These are phyloP conservation scores for Martensiomyces pterosporus DNA, from an alignment of 192 early-diverging fungal species.

Conservation along the genomic window DNA sequence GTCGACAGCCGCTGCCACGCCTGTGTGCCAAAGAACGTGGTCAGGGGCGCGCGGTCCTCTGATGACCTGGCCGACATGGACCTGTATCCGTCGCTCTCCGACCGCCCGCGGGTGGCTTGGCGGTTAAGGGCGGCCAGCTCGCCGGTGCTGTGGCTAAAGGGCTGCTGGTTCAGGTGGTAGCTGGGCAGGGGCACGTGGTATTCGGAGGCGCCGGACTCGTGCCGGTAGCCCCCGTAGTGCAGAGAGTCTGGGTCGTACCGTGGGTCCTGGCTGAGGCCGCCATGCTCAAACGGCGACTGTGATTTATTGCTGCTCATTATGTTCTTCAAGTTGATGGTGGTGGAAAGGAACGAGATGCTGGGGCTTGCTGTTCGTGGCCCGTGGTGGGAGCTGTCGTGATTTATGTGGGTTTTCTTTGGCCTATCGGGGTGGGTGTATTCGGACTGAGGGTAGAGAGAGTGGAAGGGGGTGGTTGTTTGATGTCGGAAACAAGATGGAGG, in stretches of 20 bases:
- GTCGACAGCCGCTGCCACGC: constrained; percentile 46
- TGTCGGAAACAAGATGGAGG: no score
- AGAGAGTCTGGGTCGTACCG: not conserved
- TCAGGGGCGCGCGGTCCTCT: constrained; percentile 35
- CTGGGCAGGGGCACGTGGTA: constrained; percentile 27
- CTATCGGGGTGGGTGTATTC: no score
- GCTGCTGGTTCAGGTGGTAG: constrained; percentile 10
- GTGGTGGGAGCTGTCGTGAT: no score
- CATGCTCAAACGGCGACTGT: not conserved
- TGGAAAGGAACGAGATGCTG: not conserved
- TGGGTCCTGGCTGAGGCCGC: not conserved
- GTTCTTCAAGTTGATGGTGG: no score
- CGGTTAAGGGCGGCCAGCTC: constrained; percentile 1
- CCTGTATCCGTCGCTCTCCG: constrained; percentile 31
- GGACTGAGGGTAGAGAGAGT: not conserved
- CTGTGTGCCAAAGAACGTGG: constrained; percentile 34
- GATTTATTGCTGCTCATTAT: not conserved
- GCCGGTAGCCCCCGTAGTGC: constrained; percentile 2
- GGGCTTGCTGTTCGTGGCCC: not conserved
- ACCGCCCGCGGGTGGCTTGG: constrained; percentile 21
- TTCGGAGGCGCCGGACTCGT: not conserved
- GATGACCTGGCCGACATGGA: constrained; percentile 32
- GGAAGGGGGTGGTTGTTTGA: no score
- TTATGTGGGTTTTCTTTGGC: no score
- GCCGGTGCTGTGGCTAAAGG: not conserved